These are phyloP conservation scores for Acidiella bohemica DNA, from an alignment of 495 filamentous ascomycete species.

Conservation along the genomic window DNA sequence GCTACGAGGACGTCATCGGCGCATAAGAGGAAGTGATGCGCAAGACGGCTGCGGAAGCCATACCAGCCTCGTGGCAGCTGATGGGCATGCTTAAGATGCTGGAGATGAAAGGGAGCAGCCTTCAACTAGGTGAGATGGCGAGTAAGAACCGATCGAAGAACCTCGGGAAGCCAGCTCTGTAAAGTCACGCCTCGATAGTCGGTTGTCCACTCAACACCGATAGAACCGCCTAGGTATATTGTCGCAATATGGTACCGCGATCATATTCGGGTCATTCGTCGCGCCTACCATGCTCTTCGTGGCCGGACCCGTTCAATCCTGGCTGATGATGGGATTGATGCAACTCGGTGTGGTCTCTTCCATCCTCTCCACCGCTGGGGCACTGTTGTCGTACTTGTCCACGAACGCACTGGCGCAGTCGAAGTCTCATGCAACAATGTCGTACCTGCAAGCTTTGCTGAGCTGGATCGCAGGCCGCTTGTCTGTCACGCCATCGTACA, in stretches of 20 bases:
- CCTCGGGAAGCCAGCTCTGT: too few relatives aligned
- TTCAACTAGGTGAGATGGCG: background rate
- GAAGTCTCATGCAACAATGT: slow-evolving; percentile 21
- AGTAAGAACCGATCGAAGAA: background rate
- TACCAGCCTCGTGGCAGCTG: background rate
- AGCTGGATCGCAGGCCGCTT: slow-evolving; percentile 14
- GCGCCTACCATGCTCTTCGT: too few relatives aligned
- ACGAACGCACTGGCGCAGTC: slow-evolving; percentile 9
- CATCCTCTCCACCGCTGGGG: slow-evolving; percentile 16
- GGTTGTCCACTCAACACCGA: too few relatives aligned
- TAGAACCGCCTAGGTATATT: slow-evolving; percentile 22
- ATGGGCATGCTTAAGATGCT: background rate
- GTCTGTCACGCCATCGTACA: slow-evolving; percentile 11
- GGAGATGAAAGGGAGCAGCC: background rate
- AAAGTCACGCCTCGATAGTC: too few relatives aligned
- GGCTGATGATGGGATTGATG: slow-evolving; percentile 8
- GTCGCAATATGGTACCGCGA: slow-evolving; percentile 25
- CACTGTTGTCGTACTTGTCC: slow-evolving; percentile 6
- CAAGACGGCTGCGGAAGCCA: background rate
- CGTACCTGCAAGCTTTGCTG: slow-evolving; percentile 14
- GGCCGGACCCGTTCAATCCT: slow-evolving; percentile 11
- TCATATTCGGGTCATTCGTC: slow-evolving; percentile 22
- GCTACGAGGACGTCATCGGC: background rate
- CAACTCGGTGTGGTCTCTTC: slow-evolving; percentile 11
- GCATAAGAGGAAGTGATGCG: background rate